These are phyloP conservation scores for Ustilago shanxiensis DNA, from an alignment of 1,284 basidiomycete genomes.

Conservation along the genomic window DNA sequence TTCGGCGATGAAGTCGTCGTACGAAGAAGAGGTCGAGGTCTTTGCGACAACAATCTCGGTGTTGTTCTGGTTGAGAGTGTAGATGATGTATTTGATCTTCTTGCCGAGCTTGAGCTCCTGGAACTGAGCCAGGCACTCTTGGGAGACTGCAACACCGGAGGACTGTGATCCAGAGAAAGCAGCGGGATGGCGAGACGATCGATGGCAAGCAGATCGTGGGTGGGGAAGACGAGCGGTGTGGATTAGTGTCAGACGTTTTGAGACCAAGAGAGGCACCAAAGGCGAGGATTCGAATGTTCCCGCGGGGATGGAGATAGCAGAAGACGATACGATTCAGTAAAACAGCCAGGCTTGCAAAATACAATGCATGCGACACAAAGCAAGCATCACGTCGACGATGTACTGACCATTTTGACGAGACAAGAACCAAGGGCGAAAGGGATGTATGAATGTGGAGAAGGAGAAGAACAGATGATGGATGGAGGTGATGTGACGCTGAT, in stretches of 20 bases:
- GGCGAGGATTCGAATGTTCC: not conserved
- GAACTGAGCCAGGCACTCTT: constrained; percentile 77
- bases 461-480: not conserved
- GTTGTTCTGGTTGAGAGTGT: constrained; percentile 77
- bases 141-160: constrained; percentile 80
- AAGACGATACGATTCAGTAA: not conserved
- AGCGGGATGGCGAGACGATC: not conserved
- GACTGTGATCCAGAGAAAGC: constrained; percentile 73
- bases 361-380: not conserved
- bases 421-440: not conserved
- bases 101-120: constrained; percentile 85
- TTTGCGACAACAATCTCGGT: constrained; percentile 74
- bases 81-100: constrained; percentile 89
- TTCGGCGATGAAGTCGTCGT: constrained; percentile 82
- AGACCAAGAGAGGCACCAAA: not conserved
- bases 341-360: not conserved
- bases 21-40: constrained; percentile 72
- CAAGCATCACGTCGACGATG: not conserved
- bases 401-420: constrained; percentile 10
- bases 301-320: not conserved
- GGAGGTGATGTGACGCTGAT: not conserved
- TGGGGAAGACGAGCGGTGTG: not conserved
- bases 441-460: constrained; percentile 3
- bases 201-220: not conserved
- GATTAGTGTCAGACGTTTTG: not conserved